Base-by-base conservation (phyloP, 2,329 filamentous ascomycete species). In the Fonsecaea pugnacius region DNA sequence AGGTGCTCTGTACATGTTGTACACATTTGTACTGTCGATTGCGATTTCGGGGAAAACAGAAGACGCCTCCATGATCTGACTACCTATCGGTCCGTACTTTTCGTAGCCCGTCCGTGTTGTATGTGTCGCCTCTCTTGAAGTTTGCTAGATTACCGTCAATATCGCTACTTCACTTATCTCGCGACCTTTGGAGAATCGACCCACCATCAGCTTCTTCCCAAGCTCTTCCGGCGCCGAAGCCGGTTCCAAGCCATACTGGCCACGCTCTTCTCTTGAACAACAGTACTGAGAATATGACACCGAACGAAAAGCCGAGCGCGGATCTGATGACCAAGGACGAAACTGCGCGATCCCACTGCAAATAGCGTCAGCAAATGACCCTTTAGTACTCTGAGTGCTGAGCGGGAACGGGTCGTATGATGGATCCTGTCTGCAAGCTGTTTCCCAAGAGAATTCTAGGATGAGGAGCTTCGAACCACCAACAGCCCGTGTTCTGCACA, bases 261-360 rank as follows among this genome's bases (percentile, higher is more conserved):
- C 94, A 99, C 71, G 95, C 91, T 82, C 95, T 89, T 80, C 96
- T 90, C 86, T 96, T 96, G 87, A 99, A 99, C 62, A 99, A 82
- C 64, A 99, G 90, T 67, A 99, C 93, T 67, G 95, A 98, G 85
- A 99, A 98, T 81, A 99, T 91, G 78, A 99, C 90, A 77, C 95
- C 95, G 82, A 99, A 99, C 72, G 91, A 92, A 77, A 98, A 90
- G 75, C 95, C 95, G 79, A 99, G 90, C 62, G 91, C 89, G 70
- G 94, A 98, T 80, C 96, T 93, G 84, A 99, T 96, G 77, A 99
- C 87, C 79, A 97, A 87, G 76, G 96, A 97, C 73, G 95, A 98
- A 73, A 99, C 89, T 81, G 95, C 97, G 82, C 91, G 94, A 79
- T 99, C 95, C 95, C 95, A 99, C 95, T 99, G 72, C 46, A 53